Evolutionary conservation across 2,329 filamentous ascomycete genomes (phyloP), one percentile per base, ranked within the genome.

Genomic region (Paecilomyces sp.): DNA sequence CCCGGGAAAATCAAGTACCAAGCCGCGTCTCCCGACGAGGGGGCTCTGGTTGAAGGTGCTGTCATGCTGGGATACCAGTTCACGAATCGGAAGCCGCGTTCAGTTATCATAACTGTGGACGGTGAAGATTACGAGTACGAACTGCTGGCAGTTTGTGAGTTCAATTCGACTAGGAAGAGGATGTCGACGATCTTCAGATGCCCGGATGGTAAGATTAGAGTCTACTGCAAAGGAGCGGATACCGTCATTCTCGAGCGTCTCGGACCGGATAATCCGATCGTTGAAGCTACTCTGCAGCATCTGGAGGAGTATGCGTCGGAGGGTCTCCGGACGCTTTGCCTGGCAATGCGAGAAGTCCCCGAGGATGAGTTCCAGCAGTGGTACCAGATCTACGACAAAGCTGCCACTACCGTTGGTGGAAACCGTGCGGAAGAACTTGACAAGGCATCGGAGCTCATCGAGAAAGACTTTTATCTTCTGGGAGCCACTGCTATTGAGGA

Each of bases 251-350:
- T 99, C 57, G 95, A 99, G 74, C 89, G 95, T 22, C 81, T 99
- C 13, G 86, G 88, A 64, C 83, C 89, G 50, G 85, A 94, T 65
- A 96, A 96, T 68, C 89, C 90, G 1, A 89, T 91, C 64, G 89
- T 95, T 1, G 94, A 99, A 71, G 80, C 83, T n/a, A 99, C 94
- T 0, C 79, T 97, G 63, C 87, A 92, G 59, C 95, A 99, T 74
- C 82, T 99, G n/a, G 95, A 99, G 76, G 95, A 99, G 70, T 99
- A 99, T 73, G 94, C 94, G 6, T 95, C 93, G 0, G 94, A 99
- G 67, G 95, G 94, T 74, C 82, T 99, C 57, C 89, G 94, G 68
- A 99, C 94, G 4, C 84, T 99, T 13, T 99, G 95, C 77, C 80
- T 99, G 64, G 92, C 94, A 9, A 91, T 96, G 88, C 89, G 94